Conservation (phyloP, 805 yeast species). For the Starmerella bacillaris region DNA sequence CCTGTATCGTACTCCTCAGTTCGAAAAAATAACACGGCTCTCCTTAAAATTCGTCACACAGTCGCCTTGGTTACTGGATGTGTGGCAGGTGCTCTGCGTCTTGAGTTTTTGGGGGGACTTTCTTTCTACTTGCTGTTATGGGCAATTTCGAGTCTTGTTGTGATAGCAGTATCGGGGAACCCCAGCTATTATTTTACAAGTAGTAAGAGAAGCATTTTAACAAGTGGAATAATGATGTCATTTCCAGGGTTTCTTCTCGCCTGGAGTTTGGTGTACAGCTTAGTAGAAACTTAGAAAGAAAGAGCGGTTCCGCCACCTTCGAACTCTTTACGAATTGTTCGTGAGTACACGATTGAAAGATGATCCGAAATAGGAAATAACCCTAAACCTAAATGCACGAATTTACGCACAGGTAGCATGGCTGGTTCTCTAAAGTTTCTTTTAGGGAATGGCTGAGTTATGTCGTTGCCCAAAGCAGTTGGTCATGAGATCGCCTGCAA, state of each 20-base stretch:
- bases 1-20: background rate
- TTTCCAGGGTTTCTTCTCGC: conserved; percentile 15
- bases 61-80: conserved; percentile 34
- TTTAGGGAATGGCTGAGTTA: background rate
- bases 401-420: background rate
- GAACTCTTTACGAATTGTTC: background rate
- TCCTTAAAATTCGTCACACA: conserved; percentile 27
- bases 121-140: conserved; percentile 24
- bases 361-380: background rate
- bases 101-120: conserved; percentile 35
- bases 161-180: conserved; percentile 3
- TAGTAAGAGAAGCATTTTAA: conserved; percentile 4
- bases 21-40: conserved; percentile 4
- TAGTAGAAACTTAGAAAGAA: conserved; percentile 8
- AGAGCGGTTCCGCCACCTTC: background rate
- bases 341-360: background rate
- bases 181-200: conserved; percentile 3
- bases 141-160: conserved; percentile 17
- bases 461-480: too few relatives aligned
- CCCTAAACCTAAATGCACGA: background rate
- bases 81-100: conserved; percentile 37
- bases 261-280: conserved; percentile 16
- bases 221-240: conserved; percentile 10
- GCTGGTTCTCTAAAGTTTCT: background rate
- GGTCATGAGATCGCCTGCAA: too few relatives aligned